Conservation (phyloP, 2,329 filamentous ascomycete genomes). For the Gremmenia infestans region DNA sequence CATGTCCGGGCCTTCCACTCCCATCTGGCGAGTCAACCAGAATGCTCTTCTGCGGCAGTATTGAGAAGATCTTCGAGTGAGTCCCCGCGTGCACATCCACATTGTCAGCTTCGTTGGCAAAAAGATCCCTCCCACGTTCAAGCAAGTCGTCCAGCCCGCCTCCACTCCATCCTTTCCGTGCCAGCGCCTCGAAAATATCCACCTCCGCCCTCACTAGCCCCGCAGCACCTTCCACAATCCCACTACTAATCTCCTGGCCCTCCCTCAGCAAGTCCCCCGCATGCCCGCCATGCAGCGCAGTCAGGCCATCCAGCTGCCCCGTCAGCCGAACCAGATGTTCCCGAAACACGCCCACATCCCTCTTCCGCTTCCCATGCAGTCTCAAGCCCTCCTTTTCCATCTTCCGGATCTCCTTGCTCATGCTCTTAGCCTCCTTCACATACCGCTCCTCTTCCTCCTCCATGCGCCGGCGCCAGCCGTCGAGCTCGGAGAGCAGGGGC, state of each 20-base stretch:
- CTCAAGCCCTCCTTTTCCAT: slow-evolving; percentile 62
- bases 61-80: slow-evolving; percentile 55
- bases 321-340: slow-evolving; percentile 61
- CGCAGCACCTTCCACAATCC: slow-evolving; percentile 60
- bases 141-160: slow-evolving; percentile 62
- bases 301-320: slow-evolving; percentile 56
- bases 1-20: slow-evolving; percentile 21
- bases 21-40: slow-evolving; percentile 46
- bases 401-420: slow-evolving; percentile 55
- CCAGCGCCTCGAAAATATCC: slow-evolving; percentile 63
- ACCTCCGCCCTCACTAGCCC: slow-evolving; percentile 63
- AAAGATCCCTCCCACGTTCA: slow-evolving; percentile 58
- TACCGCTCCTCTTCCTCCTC: slow-evolving; percentile 62
- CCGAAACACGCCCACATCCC: slow-evolving; percentile 58
- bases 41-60: slow-evolving; percentile 59
- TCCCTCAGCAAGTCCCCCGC: slow-evolving; percentile 55
- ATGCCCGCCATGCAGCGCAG: slow-evolving; percentile 55
- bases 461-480: slow-evolving; percentile 58
- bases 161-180: slow-evolving; percentile 62
- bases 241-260: slow-evolving; percentile 58
- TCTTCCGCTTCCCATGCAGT: slow-evolving; percentile 51
- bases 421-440: slow-evolving; percentile 47
- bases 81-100: slow-evolving; percentile 33
- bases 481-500: slow-evolving; percentile 63
- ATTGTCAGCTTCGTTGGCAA: slow-evolving; percentile 39